These are phyloP conservation scores for Zygotorulaspora sp. DNA, from an alignment of 805 yeast species.

Conservation along the genomic window DNA sequence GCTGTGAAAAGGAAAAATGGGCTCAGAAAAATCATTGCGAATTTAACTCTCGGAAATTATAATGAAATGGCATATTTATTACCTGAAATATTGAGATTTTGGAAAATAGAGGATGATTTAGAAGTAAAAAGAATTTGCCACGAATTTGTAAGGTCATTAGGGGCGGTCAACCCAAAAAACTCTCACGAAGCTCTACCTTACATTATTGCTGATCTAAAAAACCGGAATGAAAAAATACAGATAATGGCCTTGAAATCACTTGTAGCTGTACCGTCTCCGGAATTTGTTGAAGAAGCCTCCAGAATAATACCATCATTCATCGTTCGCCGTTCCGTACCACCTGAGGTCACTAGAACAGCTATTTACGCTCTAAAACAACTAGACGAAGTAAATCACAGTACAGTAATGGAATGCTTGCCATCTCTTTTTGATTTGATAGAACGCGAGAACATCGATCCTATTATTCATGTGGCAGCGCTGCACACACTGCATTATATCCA, in stretches of 20 bases:
- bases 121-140: constrained; percentile 71
- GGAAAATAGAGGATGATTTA: constrained; percentile 53
- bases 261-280: constrained; percentile 52
- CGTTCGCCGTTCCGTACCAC: constrained; percentile 42
- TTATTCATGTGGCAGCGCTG: constrained; percentile 67
- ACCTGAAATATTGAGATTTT: constrained; percentile 55
- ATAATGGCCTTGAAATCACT: constrained; percentile 62
- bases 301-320: constrained; percentile 37
- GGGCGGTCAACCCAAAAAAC: constrained; percentile 51
- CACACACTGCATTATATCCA: constrained; percentile 63
- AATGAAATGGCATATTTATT: constrained; percentile 65
- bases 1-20: constrained; percentile 42
- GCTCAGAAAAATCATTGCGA: constrained; percentile 72
- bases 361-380: constrained; percentile 64
- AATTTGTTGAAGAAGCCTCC: constrained; percentile 46
- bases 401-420: constrained; percentile 46
- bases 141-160: constrained; percentile 59
- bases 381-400: constrained; percentile 49
- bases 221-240: constrained; percentile 45
- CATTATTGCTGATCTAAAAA: constrained; percentile 49
- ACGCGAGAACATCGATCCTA: constrained; percentile 48
- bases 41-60: constrained; percentile 70
- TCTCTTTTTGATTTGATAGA: constrained; percentile 26
- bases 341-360: constrained; percentile 64
- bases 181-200: constrained; percentile 53